Evolutionary conservation across 1,284 basidiomycete genomes (phyloP).

Genomic region (Rhodotorula sp.): DNA sequence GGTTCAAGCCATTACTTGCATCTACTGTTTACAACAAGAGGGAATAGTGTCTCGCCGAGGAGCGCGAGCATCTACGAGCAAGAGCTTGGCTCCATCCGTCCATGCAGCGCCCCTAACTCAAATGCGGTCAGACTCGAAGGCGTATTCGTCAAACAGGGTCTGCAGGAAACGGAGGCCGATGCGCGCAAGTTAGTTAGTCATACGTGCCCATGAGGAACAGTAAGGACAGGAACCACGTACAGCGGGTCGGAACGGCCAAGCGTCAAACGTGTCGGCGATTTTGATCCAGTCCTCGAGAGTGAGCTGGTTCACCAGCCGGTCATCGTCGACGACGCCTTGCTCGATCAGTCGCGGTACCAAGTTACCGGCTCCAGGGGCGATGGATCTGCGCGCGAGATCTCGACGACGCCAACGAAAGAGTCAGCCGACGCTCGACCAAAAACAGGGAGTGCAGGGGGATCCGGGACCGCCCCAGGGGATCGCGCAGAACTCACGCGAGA

Average conservation of each 20-base stretch:
- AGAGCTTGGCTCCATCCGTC: background rate
- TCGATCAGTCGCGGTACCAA: conserved; percentile 18
- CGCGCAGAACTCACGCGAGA: conserved; percentile 20
- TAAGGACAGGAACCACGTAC: background rate
- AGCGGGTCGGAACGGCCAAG: conserved; percentile 35
- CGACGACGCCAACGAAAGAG: too few relatives aligned
- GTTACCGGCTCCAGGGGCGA: conserved; percentile 31
- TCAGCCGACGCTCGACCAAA: background rate
- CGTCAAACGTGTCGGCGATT: conserved; percentile 31
- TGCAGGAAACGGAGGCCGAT: background rate
- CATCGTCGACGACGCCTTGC: conserved; percentile 11
- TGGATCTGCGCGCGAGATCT: conserved; percentile 5
- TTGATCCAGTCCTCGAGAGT: conserved; percentile 30
- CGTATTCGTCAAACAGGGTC: conserved; percentile 12
- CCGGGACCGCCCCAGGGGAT: too few relatives aligned
- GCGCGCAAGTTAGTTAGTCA: too few relatives aligned
- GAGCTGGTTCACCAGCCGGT: conserved; percentile 25
- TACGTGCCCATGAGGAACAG: background rate
- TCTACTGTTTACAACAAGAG: background rate
- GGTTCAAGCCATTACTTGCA: background rate
- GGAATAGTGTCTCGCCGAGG: too few relatives aligned
- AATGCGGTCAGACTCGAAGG: conserved; percentile 3
- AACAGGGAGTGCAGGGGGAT: background rate
- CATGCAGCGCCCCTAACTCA: background rate
- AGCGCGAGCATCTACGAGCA: background rate